These are phyloP conservation scores for Lichtheimia ornata DNA, from an alignment of 371 early-diverging fungal genomes.

Conservation along the genomic window DNA sequence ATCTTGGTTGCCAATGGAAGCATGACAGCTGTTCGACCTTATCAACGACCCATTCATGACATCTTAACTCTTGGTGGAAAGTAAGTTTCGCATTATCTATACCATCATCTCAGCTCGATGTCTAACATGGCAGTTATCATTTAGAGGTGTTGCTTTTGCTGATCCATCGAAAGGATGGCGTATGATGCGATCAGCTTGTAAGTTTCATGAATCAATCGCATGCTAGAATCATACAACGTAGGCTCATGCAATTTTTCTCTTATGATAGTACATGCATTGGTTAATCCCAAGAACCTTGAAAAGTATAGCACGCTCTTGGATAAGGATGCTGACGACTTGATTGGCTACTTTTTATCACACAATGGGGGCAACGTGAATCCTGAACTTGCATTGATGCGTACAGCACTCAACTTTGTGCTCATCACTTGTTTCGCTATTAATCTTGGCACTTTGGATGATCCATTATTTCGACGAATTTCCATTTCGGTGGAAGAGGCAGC, in stretches of 20 bases:
- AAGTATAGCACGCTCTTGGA: slow-evolving; percentile 3
- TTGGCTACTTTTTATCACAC: slow-evolving; percentile 2
- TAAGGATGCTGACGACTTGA: slow-evolving; percentile 2
- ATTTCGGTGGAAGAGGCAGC: not conserved
- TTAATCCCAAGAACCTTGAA: slow-evolving; percentile 7
- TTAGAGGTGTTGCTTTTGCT: no score
- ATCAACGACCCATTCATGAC: slow-evolving; percentile 5
- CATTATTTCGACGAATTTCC: not conserved
- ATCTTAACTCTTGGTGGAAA: slow-evolving; percentile 1
- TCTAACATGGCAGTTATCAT: no score
- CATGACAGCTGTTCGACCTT: slow-evolving; percentile 14
- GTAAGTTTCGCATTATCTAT: no score
- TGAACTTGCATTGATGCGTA: not conserved
- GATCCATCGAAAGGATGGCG: no score
- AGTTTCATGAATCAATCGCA: no score
- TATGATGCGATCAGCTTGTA: no score
- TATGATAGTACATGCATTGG: no score
- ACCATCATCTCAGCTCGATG: no score
- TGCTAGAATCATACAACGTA: no score
- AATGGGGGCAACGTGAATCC: not conserved
- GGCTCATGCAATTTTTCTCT: no score
- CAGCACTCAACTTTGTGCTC: no score
- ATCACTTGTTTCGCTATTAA: no score
- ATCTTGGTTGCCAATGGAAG: slow-evolving; percentile 13
- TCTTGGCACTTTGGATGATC: slow-evolving; percentile 3